A percentile compares a stretch with the other conserved stretches of the same genome.
Conservation (phyloP, 2,329 filamentous ascomycete species). For the Biscogniauxia mediterranea region DNA sequence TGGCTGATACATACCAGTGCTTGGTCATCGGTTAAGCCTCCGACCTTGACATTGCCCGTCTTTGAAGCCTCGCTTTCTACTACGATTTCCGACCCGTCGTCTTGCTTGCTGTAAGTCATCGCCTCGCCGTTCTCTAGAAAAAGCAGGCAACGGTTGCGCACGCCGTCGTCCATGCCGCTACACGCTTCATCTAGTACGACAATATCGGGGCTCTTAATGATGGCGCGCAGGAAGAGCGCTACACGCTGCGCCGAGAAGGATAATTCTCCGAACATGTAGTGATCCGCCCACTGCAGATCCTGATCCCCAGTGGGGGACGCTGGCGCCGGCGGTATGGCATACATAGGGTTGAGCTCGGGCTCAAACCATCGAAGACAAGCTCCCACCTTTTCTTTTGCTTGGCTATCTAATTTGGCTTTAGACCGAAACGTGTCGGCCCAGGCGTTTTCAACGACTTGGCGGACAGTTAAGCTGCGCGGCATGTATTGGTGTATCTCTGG, state of each 20-base stretch:
- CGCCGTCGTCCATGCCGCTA: slow-evolving; percentile 75
- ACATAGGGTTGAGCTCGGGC: slow-evolving; percentile 65
- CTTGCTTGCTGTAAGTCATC: slow-evolving; percentile 39
- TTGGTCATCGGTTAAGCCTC: slow-evolving; percentile 67
- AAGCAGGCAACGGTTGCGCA: slow-evolving; percentile 82
- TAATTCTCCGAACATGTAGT: slow-evolving; percentile 67
- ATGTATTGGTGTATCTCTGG: slow-evolving; percentile 95
- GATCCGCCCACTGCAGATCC: slow-evolving; percentile 61
- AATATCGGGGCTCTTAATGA: slow-evolving; percentile 78
- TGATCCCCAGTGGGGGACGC: slow-evolving; percentile 10
- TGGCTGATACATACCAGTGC: slow-evolving; percentile 92
- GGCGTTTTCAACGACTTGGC: slow-evolving; percentile 76
- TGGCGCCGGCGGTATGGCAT: slow-evolving; percentile 25
- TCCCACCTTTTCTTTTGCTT: slow-evolving; percentile 61
- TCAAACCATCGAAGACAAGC: slow-evolving; percentile 75
- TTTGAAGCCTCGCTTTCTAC: slow-evolving; percentile 47
- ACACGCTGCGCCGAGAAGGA: slow-evolving; percentile 83
- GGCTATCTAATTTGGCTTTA: slow-evolving; percentile 60
- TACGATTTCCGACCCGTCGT: slow-evolving; percentile 33
- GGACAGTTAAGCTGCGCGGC: slow-evolving; percentile 71
- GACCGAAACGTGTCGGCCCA: slow-evolving; percentile 86
- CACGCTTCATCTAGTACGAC: slow-evolving; percentile 87
- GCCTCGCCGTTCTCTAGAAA: slow-evolving; percentile 70
- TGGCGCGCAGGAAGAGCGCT: slow-evolving; percentile 76
- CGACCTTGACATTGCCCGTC: slow-evolving; percentile 48